Evolutionary conservation across 2,329 filamentous ascomycete genomes (phyloP).

Genomic region (Dothideomycetes sp.): DNA sequence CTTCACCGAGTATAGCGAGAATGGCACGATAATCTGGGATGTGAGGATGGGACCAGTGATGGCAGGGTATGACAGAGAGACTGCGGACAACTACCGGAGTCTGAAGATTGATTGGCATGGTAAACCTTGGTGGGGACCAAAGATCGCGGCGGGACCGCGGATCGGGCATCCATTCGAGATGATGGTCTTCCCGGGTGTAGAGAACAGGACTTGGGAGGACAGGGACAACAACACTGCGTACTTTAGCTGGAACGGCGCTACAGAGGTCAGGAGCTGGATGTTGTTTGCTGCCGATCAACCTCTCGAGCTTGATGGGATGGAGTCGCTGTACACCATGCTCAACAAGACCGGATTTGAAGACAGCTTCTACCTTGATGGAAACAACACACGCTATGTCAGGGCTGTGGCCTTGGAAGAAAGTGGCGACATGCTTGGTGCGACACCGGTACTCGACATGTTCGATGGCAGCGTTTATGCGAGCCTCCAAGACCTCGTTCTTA

Average conservation of each 20-base stretch:
- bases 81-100: constrained; percentile 11
- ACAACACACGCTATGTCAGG: constrained; percentile 2
- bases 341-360: constrained; percentile 6
- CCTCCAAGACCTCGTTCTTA: background rate
- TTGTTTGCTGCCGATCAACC: constrained; percentile 7
- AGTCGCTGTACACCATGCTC: constrained; percentile 1
- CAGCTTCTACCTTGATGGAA: background rate
- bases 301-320: background rate
- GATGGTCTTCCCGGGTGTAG: background rate
- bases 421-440: constrained; percentile 1
- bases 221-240: constrained; percentile 28
- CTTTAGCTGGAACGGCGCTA: constrained; percentile 46
- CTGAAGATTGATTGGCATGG: constrained; percentile 11
- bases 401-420: background rate
- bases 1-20: constrained; percentile 32
- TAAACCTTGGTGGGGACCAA: background rate
- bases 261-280: constrained; percentile 28
- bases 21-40: constrained; percentile 44
- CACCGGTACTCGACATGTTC: background rate
- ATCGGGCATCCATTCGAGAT: background rate
- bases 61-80: background rate
- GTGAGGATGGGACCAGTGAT: constrained; percentile 31
- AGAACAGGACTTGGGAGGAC: background rate
- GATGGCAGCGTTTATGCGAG: background rate
- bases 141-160: constrained; percentile 5